These are phyloP conservation scores for Elasticomyces elasticus DNA, from an alignment of 495 filamentous ascomycete species.

Conservation along the genomic window DNA sequence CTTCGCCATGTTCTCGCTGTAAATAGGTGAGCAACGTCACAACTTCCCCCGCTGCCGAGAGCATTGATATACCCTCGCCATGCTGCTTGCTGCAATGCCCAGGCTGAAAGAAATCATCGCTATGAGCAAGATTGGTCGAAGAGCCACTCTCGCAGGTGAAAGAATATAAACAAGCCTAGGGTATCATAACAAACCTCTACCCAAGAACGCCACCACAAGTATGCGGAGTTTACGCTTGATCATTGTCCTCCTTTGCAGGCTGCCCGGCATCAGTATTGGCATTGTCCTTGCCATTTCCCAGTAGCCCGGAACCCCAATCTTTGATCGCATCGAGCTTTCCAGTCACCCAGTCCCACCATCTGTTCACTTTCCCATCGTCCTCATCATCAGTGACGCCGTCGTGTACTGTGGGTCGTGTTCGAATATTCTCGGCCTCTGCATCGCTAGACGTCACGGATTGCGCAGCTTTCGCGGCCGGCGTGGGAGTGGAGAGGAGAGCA, in stretches of 20 bases:
- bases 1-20: too few species aligned
- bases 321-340: slow-evolving; percentile 37
- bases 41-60: too few species aligned
- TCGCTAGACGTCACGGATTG: not conserved
- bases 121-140: too few species aligned
- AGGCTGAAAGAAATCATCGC: too few species aligned
- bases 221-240: not conserved
- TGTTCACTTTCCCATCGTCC: slow-evolving; percentile 11
- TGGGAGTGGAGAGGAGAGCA: not conserved
- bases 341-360: slow-evolving; percentile 42
- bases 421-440: not conserved
- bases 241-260: not conserved
- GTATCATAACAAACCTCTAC: not conserved
- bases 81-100: too few species aligned
- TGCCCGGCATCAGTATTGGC: not conserved
- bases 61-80: too few species aligned
- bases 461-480: not conserved
- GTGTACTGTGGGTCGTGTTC: slow-evolving; percentile 4
- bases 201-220: not conserved
- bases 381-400: slow-evolving; percentile 3
- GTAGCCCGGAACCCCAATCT: slow-evolving; percentile 14
- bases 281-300: not conserved
- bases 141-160: too few species aligned
- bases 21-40: too few species aligned
- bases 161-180: not conserved